Evolutionary conservation across 106 monocot genomes (phyloP), one percentile per base, ranked within the genome.

Genomic region (Dactylorhiza incarnata): DNA sequence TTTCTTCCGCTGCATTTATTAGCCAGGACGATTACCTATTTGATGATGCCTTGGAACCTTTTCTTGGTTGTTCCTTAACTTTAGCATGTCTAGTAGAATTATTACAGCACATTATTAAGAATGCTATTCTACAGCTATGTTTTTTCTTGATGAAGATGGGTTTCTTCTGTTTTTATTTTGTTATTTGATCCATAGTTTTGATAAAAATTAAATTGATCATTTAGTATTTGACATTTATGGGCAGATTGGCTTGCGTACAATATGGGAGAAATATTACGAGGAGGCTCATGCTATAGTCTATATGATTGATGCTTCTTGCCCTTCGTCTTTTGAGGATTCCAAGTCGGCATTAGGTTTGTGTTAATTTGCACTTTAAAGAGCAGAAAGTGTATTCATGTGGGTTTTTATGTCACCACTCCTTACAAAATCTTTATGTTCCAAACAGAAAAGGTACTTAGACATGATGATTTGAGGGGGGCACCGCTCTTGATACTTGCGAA

Each of bases 221-320:
- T 72, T 49, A 23, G 13, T 9, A 72, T 46, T 83, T 76, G 53
- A 68, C 24, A 50, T 79, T 16, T 75, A 54, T 29, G 75, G 72
- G 66, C 79, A 97, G 96, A 52, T 91, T 86, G 96, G 96, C 59
- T 74, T 97, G 49, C 96, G 93, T 9, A 84, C 96, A 81, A 97
- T 97, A 52, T 97, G 93, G 93, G 96, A 97, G 84, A 97, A 97
- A 81, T 97, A 97, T 65, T 97, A 94, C 77, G 96, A 97, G 75
- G 96, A 97, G 79, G 93, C 96, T n/a, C 93, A 97, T 89, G 91
- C 91, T 80, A 73, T 97, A 73, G 85, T 97, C 79, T 97, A 83
- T 82, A 86, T 97, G 68, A 91, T 94, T 15, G 96, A 97, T 82
- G 91, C 96, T 84, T 78, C 93, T 53, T 79, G 78, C 82, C 89